Base-by-base conservation (phyloP, 2,329 filamentous ascomycete species). In the Phyllosticta citribraziliensis region DNA sequence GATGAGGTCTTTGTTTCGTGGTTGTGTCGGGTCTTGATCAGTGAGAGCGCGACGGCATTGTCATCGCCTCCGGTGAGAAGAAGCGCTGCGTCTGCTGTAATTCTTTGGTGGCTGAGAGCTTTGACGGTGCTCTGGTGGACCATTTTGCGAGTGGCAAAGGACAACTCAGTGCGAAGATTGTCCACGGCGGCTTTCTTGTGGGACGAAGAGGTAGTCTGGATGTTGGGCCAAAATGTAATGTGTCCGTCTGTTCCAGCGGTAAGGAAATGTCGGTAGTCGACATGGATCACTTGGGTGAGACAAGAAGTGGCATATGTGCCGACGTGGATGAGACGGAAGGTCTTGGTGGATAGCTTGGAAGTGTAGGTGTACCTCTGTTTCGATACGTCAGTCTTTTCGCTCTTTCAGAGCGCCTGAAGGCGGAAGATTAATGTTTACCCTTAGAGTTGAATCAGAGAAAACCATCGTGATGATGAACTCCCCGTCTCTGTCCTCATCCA, bases 61-160 rank as follows among this genome's bases (percentile, higher is more conserved):
- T 97, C 94, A 67, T 99, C 94, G 22, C 94, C 91, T 25, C 89
- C 91, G 0, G 90, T 91, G 4, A 89, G 72, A 19, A 96, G 69
- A 0, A 88, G 65, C 65, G 76, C 66, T 30, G 70, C 40, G 20
- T 27, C 12, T 10, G 25, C 64, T 19, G 68, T 66, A 14, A 78
- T 57, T 27, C 67, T 54, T 1, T 71, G 62, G 4, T 74, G 58
- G 3, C 75, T 70, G 62, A 82, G 70, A 0, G 72, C 68, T 71
- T 96, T 95, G 70, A 97, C 84, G 57, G 87, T 85, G 72, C 83
- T 96, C 67, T 96, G 91, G 69, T 97, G 94, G 24, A 93, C 72
- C 58, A 76, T 78, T 56, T 75, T 72, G 55, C 75, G 68, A 56
- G 64, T 11, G 54, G 14, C 10, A 33, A 58, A n/a, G 58, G 30